Percentiles rank a stretch among this genome's conserved stretches.
These are phyloP conservation scores for Candida methanosorbosa DNA, from an alignment of 805 yeast genomes.

Conservation along the genomic window DNA sequence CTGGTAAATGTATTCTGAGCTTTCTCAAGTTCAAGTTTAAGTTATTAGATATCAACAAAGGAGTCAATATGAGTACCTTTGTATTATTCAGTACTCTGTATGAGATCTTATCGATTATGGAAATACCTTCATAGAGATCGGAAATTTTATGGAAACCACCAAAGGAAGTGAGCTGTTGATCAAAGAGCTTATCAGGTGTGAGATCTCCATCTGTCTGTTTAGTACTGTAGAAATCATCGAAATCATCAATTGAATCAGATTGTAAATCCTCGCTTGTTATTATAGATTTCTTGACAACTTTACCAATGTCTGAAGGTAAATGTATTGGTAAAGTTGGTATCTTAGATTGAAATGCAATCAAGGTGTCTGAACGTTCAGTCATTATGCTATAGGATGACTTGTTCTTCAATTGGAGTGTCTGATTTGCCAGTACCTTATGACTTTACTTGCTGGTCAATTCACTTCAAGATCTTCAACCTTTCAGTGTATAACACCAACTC, in stretches of 20 bases:
- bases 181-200: too few species aligned
- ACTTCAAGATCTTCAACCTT: too few species aligned
- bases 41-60: constrained; percentile 28
- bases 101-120: constrained; percentile 22
- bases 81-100: constrained; percentile 21
- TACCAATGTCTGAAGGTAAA: constrained; percentile 1
- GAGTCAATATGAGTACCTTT: constrained; percentile 28
- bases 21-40: constrained; percentile 27
- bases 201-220: too few species aligned
- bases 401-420: too few species aligned
- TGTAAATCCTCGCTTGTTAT: background rate
- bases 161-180: constrained; percentile 4
- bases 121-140: constrained; percentile 5
- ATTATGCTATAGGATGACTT: too few species aligned
- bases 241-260: background rate
- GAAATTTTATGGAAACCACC: constrained; percentile 12
- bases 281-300: background rate
- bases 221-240: too few species aligned
- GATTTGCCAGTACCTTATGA: too few species aligned
- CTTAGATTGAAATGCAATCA: background rate
- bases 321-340: constrained; percentile 2
- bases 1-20: constrained; percentile 32
- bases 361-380: too few species aligned
- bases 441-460: too few species aligned
- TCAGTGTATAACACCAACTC: too few species aligned